These are phyloP conservation scores for Mallotus nudiflorus DNA, from an alignment of 345 rosid species.

Conservation along the genomic window DNA sequence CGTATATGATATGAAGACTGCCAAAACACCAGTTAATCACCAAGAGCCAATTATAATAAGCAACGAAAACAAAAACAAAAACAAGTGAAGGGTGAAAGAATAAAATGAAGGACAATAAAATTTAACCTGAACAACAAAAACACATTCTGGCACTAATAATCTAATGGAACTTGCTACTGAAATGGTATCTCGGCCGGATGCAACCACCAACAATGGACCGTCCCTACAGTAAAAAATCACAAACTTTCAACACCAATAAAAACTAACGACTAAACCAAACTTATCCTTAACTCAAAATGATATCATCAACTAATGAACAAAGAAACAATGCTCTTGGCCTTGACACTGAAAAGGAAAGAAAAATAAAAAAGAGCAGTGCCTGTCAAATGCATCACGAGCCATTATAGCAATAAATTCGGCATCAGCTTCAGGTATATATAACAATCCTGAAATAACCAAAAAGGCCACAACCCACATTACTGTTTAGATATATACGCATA, in stretches of 20 bases:
- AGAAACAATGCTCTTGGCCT: neutral
- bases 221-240: slow-evolving; percentile 19
- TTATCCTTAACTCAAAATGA: neutral
- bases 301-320: neutral
- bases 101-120: neutral
- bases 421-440: slow-evolving; percentile 25
- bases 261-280: neutral
- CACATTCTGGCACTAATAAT: slow-evolving; percentile 27
- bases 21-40: neutral
- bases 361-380: neutral
- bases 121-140: slow-evolving; percentile 33
- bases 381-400: slow-evolving; percentile 26
- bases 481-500: neutral
- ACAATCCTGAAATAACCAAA: slow-evolving; percentile 9
- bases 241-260: neutral
- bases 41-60: neutral
- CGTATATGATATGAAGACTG: neutral
- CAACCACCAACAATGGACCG: slow-evolving; percentile 34
- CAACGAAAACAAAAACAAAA: neutral
- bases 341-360: no score
- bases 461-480: neutral
- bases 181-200: slow-evolving; percentile 35
- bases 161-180: slow-evolving; percentile 28
- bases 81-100: neutral
- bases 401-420: slow-evolving; percentile 28